These are phyloP conservation scores for Trametes cubensis DNA, from an alignment of 768 basidiomycete species.

Conservation along the genomic window DNA sequence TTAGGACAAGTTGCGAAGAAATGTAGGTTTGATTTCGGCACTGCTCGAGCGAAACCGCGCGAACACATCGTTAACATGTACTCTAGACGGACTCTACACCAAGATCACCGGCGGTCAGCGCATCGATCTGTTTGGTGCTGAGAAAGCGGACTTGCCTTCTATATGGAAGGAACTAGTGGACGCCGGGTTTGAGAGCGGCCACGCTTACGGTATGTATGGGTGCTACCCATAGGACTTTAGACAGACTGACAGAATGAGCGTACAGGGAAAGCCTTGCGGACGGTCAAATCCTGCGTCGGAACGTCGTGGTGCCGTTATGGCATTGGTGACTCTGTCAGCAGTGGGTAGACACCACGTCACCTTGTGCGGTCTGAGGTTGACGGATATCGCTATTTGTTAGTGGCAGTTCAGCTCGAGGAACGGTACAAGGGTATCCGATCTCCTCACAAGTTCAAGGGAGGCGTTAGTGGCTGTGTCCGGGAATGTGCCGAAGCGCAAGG, in stretches of 20 bases:
- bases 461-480: slow-evolving; percentile 72
- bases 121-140: slow-evolving; percentile 73
- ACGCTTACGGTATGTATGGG: slow-evolving; percentile 62
- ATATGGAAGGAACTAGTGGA: slow-evolving; percentile 66
- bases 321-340: slow-evolving; percentile 71
- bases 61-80: not conserved
- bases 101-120: slow-evolving; percentile 60
- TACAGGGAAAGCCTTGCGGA: slow-evolving; percentile 55
- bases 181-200: slow-evolving; percentile 76
- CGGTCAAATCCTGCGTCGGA: slow-evolving; percentile 80
- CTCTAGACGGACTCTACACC: slow-evolving; percentile 58
- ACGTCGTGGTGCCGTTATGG: slow-evolving; percentile 73
- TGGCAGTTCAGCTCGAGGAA: slow-evolving; percentile 72
- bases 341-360: slow-evolving; percentile 28
- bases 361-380: not conserved
- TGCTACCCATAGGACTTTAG: not conserved
- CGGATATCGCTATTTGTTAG: slow-evolving; percentile 25
- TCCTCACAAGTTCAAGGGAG: slow-evolving; percentile 79
- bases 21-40: slow-evolving; percentile 38
- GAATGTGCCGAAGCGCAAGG: slow-evolving; percentile 80
- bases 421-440: slow-evolving; percentile 70
- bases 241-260: not conserved
- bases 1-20: slow-evolving; percentile 70
- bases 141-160: slow-evolving; percentile 66
- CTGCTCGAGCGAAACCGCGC: too few relatives aligned